Conservation (phyloP, 2,329 filamentous ascomycete genomes). For the Sporothrix mexicana region DNA sequence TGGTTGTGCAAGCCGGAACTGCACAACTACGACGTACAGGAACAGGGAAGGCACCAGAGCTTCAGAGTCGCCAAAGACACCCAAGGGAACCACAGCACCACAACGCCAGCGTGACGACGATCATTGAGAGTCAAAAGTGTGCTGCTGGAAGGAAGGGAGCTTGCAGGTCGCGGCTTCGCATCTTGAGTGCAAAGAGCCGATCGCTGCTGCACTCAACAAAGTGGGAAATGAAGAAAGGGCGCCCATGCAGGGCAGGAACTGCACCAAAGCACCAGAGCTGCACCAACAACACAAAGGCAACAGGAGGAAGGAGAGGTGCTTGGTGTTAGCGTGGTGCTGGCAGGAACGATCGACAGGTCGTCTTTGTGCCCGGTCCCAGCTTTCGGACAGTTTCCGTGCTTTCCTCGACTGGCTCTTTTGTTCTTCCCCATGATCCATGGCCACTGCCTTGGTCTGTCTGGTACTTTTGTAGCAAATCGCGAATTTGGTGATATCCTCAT, state of each 20-base stretch:
- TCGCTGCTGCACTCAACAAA: background rate
- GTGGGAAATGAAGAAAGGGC: conserved; percentile 18
- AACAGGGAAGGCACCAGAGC: conserved; percentile 7
- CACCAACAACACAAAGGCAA: background rate
- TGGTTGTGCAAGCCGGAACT: background rate
- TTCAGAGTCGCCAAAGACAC: too few relatives aligned
- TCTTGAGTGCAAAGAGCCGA: background rate
- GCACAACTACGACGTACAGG: conserved; percentile 11
- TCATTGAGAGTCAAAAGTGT: background rate
- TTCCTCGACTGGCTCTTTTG: background rate
- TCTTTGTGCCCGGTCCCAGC: conserved; percentile 4
- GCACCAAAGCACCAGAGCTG: too few relatives aligned
- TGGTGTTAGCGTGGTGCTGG: background rate
- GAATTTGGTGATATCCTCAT: conserved; percentile 5
- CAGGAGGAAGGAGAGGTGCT: background rate
- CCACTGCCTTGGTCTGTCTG: background rate
- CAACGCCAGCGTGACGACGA: background rate
- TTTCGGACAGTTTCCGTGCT: background rate
- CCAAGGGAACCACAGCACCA: background rate
- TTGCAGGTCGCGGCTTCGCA: background rate
- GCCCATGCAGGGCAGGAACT: background rate
- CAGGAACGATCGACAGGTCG: conserved; percentile 7
- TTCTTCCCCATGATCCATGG: background rate
- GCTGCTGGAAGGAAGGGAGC: background rate
- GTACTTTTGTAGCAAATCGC: background rate